Base-by-base conservation (phyloP, 371 early-diverging fungal genomes). In the Mucor racemosus region DNA sequence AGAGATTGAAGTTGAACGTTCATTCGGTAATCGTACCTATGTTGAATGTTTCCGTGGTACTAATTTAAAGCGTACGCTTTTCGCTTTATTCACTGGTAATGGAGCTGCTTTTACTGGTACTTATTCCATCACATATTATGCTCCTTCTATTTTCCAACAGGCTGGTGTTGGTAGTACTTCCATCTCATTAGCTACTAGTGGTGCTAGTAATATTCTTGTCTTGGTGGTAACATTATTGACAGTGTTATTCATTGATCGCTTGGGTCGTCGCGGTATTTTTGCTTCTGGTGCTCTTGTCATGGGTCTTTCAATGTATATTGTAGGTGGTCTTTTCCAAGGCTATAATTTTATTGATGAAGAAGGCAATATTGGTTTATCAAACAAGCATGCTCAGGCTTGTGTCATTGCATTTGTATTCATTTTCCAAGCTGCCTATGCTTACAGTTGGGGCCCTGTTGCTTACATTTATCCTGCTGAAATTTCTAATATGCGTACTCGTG, bases 381-480 rank as follows among this genome's bases (percentile, higher is more conserved):
- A 73, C 58, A 9, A 41, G 4, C 33, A 60, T 62, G 84, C 79
- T 13, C 68, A 76, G 42, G 75, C 73, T 59, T 63, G 71, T 26
- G 76, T 76, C 54, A 72, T 83, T 39, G 81, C 81, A 0, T 79
- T 83, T 62, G 67, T 83, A 15, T 83, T 75, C 54, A 72, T 83
- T 42, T 83, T 83, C 55, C 71, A 78, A 36, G 76, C 85, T n/a
- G 58, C 74, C 35, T 89, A 86, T 76, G 81, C 89, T 53, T 78
- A 80, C 58, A 86, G 88, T 44, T 89, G 86, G 86, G 79, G 83
- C 15, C 71, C 80, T 44, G 78, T 78, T 11, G 71, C 77, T 34
- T 82, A 78, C 44, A 77, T 80, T 4, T 95, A 95, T 76, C 96
- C 95, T 36, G 82, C 76, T 26, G 91, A 91, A 69, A 82, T 91